Base-by-base conservation (phyloP, 352 stramenopile genomes). In the Phytophthora meadii region DNA sequence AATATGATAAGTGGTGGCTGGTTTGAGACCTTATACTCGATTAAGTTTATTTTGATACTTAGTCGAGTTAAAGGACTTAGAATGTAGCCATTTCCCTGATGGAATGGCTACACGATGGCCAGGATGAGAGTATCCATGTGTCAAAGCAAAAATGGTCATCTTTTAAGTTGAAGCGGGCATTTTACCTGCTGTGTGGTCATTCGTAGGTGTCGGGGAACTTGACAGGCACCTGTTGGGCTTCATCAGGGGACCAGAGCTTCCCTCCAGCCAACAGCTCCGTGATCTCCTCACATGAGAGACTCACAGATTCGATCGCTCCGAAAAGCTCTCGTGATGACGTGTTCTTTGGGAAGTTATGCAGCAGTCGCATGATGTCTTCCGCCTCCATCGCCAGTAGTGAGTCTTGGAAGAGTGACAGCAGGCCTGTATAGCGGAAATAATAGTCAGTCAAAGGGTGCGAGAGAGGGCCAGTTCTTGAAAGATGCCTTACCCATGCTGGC, bases 141-240 rank as follows among this genome's bases (percentile, higher is more conserved):
- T 42, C 7, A 57, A 47, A 52, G 19, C 50, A 61, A 69, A 69
- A 72, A 36, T 65, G 30, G 22, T 24, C 8, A 37, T 63, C 41
- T 52, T 71, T 67, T 19, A 68, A 54, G 57, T 68, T 68, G 36
- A 72, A 64, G 44, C 40, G 40, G 28, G 10, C 27, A 25, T 2
- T 11, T 14, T n/a, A n/a, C 37, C 15, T 42, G 51, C 40, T 57
- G 30, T 49, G 39, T 15, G 10, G 28, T 74, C 52, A 77, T 42
- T 95, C 85, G 57, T 95, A 95, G 1, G 82, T 77, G 22, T 94
- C 84, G 12, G 88, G 88, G 50, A 77, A 94, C 56, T 90, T 89
- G 50, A 94, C 74, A 61, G 76, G 53, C 54, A 93, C 76, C 25
- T 76, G 36, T 5, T 83, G 82, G 32, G 48, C 54, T n/a, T 81